Conservation (phyloP, 2,329 filamentous ascomycete species). For the Pseudogymnoascus destructans region DNA sequence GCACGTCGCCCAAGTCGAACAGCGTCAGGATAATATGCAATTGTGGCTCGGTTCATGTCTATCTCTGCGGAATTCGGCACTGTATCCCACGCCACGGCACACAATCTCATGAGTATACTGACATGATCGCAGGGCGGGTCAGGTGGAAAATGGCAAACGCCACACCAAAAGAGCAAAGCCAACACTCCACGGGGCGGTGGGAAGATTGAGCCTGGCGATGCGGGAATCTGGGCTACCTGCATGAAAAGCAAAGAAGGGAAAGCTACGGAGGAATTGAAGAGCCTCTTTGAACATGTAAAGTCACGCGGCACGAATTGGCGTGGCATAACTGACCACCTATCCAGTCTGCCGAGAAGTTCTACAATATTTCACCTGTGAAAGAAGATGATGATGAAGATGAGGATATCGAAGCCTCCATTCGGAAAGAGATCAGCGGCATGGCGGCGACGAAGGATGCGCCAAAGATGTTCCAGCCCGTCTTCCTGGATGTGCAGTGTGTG, state of each 20-base stretch:
- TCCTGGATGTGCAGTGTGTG: slow-evolving; percentile 46
- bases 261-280: slow-evolving; percentile 52
- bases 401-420: slow-evolving; percentile 62
- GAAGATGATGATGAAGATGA: slow-evolving; percentile 31
- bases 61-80: not conserved
- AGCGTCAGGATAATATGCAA: not conserved
- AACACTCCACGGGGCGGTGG: slow-evolving; percentile 31
- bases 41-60: not conserved
- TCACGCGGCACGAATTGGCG: slow-evolving; percentile 1
- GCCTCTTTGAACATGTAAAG: slow-evolving; percentile 53
- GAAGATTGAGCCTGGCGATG: slow-evolving; percentile 52
- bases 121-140: slow-evolving; percentile 30
- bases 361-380: slow-evolving; percentile 31
- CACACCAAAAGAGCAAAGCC: slow-evolving; percentile 41
- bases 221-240: slow-evolving; percentile 68
- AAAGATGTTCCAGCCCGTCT: slow-evolving; percentile 39
- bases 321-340: slow-evolving; percentile 10
- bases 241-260: slow-evolving; percentile 57
- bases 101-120: not conserved
- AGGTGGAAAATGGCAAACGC: slow-evolving; percentile 47
- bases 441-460: slow-evolving; percentile 32
- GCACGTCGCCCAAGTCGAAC: not conserved
- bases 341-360: slow-evolving; percentile 53
- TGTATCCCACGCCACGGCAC: not conserved
- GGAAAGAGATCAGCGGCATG: slow-evolving; percentile 56